A percentile compares a stretch with the other conserved stretches of the same genome.
These are phyloP conservation scores for Ceratobasidium papillatum DNA, from an alignment of 1,284 basidiomycete species.

Conservation along the genomic window DNA sequence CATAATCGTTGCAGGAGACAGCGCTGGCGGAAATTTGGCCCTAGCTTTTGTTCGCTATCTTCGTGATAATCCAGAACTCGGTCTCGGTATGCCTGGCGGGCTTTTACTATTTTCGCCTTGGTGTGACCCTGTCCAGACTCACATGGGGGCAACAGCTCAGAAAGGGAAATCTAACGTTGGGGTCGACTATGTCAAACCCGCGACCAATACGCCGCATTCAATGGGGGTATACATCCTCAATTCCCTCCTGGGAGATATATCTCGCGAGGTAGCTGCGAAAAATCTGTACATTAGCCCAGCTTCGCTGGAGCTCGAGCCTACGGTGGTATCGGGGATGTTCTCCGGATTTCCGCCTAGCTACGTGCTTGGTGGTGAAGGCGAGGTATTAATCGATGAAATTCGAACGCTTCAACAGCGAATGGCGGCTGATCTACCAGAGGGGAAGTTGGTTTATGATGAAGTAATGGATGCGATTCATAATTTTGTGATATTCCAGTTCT, in stretches of 20 bases:
- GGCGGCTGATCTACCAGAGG: constrained; percentile 50
- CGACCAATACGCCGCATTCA: neutral
- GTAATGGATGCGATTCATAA: constrained; percentile 64
- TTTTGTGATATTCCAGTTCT: constrained; percentile 55
- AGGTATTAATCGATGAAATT: constrained; percentile 63
- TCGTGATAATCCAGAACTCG: constrained; percentile 49
- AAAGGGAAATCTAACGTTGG: neutral
- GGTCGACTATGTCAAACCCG: constrained; percentile 51
- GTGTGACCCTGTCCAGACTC: constrained; percentile 58
- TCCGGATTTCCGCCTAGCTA: constrained; percentile 64
- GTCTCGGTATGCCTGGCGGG: constrained; percentile 59
- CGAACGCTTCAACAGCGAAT: constrained; percentile 56
- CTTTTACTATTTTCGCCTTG: constrained; percentile 67
- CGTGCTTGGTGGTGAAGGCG: constrained; percentile 63
- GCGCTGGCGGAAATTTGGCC: constrained; percentile 74
- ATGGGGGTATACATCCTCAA: neutral
- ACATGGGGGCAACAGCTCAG: constrained; percentile 47
- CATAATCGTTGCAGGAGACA: constrained; percentile 72
- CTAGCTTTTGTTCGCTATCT: constrained; percentile 65
- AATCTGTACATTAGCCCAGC: constrained; percentile 67
- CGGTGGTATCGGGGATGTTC: constrained; percentile 54
- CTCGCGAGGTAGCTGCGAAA: constrained; percentile 50
- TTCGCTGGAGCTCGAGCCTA: constrained; percentile 53
- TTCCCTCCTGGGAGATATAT: constrained; percentile 48
- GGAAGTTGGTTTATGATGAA: constrained; percentile 53